Percentiles rank a stretch among this genome's conserved stretches.
Evolutionary conservation across 106 monocot species (phyloP).

Genomic region (Dioscorea dumetorum): DNA sequence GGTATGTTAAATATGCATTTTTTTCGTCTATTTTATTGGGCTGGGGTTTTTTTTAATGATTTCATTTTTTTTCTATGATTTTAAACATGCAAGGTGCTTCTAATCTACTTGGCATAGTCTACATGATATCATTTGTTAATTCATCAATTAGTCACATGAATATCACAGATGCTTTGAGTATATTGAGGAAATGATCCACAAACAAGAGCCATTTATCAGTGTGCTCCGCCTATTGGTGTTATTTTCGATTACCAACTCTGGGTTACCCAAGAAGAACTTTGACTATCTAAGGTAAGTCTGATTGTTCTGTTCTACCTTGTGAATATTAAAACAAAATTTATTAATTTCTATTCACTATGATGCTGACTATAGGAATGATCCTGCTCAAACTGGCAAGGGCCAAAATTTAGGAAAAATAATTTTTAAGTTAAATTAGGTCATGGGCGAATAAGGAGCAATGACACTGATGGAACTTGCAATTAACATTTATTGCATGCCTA

Average conservation of each 20-base stretch:
- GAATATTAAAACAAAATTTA: no score
- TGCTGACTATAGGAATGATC: no score
- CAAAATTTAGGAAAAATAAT: no score
- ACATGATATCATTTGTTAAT: neutral
- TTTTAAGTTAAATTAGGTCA: no score
- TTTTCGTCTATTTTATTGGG: neutral
- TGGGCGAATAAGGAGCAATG: no score
- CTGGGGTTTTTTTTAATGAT: neutral
- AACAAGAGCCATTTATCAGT: constrained; percentile 80
- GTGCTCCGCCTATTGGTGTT: constrained; percentile 83
- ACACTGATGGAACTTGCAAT: no score
- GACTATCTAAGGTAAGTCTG: constrained; percentile 76
- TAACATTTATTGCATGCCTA: no score
- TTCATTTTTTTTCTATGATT: no score
- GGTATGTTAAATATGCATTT: neutral
- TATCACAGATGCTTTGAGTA: constrained; percentile 86
- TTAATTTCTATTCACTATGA: no score
- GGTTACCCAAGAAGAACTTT: constrained; percentile 89
- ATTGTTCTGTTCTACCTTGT: neutral
- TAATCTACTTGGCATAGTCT: neutral
- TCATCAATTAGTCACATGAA: neutral
- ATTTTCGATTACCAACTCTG: constrained; percentile 85
- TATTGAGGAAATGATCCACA: constrained; percentile 99
- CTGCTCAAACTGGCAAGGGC: no score
- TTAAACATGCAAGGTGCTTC: no score